A percentile compares a stretch with the other conserved stretches of the same genome.
Evolutionary conservation across 495 filamentous ascomycete genomes (phyloP).

Genomic region (Tuber aestivum): DNA sequence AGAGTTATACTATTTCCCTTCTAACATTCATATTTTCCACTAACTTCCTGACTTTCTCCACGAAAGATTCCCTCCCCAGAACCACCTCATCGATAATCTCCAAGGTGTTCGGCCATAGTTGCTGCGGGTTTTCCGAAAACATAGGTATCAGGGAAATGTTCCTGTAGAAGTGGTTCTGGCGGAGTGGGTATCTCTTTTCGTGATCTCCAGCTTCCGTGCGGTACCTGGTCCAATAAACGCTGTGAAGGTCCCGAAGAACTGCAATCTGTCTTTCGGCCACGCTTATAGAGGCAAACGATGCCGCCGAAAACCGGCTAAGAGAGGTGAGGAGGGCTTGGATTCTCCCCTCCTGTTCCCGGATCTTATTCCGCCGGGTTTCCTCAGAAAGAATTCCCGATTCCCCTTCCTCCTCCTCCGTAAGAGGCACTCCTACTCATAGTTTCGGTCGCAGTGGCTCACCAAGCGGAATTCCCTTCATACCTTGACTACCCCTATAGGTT

Average conservation of each 20-base stretch:
- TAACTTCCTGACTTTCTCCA: neutral
- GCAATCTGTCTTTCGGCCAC: neutral
- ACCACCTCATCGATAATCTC: neutral
- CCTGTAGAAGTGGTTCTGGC: neutral
- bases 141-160: neutral
- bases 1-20: neutral
- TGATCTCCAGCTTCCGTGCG: neutral
- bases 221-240: neutral
- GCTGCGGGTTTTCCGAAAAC: neutral
- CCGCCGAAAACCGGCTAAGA: neutral
- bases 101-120: neutral
- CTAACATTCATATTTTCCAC: neutral
- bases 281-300: neutral
- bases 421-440: no score
- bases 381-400: no score
- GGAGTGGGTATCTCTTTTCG: neutral
- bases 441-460: no score
- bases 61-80: neutral
- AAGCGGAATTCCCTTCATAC: neutral
- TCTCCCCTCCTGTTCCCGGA: neutral
- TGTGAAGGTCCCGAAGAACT: neutral
- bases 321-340: neutral
- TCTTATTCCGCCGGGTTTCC: fast-evolving
- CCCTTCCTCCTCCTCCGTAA: no score
- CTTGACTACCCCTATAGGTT: neutral